phyloP scores from a whole-genome alignment of 306 rosid species.

The Pyrus bretschneideri region DNA sequence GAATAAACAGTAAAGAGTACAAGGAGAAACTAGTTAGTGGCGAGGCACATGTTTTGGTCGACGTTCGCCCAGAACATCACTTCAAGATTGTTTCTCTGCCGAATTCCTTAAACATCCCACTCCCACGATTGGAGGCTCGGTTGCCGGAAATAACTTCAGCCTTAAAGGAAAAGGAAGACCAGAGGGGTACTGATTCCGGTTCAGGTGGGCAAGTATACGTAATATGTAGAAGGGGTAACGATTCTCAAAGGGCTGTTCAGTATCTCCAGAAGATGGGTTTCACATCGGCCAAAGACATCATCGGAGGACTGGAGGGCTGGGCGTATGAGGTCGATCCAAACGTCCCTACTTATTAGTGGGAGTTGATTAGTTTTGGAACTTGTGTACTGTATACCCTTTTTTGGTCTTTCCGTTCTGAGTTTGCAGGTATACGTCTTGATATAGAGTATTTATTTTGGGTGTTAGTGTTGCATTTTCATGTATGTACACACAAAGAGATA shows the following conservation, averaged over 20 bases:
- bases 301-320: conserved; percentile 89
- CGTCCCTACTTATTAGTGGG: conserved; percentile 45
- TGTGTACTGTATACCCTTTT: neutral
- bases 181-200: conserved; percentile 1
- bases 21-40: conserved; percentile 37
- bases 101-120: conserved; percentile 68
- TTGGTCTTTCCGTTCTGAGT: neutral
- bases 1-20: conserved; percentile 68
- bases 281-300: conserved; percentile 66
- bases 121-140: conserved; percentile 55
- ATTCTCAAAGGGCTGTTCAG: conserved; percentile 91
- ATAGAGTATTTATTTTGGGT: neutral
- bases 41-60: conserved; percentile 65
- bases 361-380: neutral
- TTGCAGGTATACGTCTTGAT: neutral
- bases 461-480: neutral
- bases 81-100: conserved; percentile 91
- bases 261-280: conserved; percentile 68
- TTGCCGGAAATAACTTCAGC: conserved; percentile 44
- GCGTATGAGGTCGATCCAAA: conserved; percentile 63
- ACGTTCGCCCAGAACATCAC: conserved; percentile 82
- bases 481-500: neutral
- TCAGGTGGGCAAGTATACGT: conserved; percentile 39
- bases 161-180: conserved; percentile 21
- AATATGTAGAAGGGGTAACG: conserved; percentile 92